Conservation (phyloP, 225 moss, liverwort and hornwort genomes). For the Antitrichia curtipendula region DNA sequence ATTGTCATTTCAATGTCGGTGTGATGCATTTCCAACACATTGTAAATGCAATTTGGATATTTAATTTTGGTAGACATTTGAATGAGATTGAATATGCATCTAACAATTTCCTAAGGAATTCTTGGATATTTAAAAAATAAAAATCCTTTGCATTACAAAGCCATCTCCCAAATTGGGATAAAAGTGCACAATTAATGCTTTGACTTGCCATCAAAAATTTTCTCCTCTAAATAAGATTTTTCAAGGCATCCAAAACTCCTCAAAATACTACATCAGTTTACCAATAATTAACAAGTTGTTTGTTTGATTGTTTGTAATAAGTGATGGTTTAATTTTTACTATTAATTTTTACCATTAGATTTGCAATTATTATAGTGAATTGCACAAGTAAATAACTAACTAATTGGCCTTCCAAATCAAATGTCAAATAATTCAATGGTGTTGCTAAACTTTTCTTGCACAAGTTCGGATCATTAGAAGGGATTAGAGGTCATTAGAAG, state of each 20-base stretch:
- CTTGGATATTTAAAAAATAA: not conserved
- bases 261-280: not conserved
- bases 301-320: too few species aligned
- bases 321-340: too few species aligned
- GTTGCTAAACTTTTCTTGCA: not conserved
- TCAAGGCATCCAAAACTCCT: not conserved
- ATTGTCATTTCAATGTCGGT: not conserved
- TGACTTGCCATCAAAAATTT: too few species aligned
- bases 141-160: not conserved
- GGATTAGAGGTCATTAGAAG: too few species aligned
- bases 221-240: too few species aligned
- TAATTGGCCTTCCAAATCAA: not conserved
- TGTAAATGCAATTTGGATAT: not conserved
- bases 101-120: not conserved
- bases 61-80: not conserved
- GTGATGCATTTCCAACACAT: not conserved
- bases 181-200: not conserved
- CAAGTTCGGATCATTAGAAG: accelerated
- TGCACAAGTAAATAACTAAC: not conserved
- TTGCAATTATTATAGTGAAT: too few species aligned
- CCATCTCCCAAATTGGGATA: not conserved
- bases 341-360: too few species aligned
- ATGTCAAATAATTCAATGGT: not conserved
- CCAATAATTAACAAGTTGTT: not conserved
- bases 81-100: not conserved